phyloP scores from a whole-genome alignment of 768 basidiomycete species.

The Cubamyces sp. region DNA sequence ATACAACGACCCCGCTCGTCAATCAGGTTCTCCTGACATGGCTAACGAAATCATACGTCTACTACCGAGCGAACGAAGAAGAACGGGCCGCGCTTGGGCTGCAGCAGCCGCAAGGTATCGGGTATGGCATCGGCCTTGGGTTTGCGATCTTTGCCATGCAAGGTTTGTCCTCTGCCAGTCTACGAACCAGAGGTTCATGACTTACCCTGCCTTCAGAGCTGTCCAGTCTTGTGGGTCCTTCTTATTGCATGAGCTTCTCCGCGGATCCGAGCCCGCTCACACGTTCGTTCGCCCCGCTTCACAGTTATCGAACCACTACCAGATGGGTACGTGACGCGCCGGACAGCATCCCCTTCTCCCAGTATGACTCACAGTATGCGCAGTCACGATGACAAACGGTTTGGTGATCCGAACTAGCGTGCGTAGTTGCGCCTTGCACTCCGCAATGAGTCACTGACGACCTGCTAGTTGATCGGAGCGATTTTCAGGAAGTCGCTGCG shows the following conservation, averaged over 20 bases:
- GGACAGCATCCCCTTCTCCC: neutral
- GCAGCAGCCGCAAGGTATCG: slow-evolving; percentile 50
- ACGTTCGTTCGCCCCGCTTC: too few relatives aligned
- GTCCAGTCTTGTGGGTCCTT: slow-evolving; percentile 34
- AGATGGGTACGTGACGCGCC: slow-evolving; percentile 37
- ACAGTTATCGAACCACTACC: slow-evolving; percentile 47
- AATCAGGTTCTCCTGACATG: slow-evolving; percentile 64
- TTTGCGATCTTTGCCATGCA: slow-evolving; percentile 65
- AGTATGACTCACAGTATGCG: neutral
- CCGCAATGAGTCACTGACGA: slow-evolving; percentile 1
- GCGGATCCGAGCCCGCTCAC: neutral
- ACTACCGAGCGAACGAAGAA: slow-evolving; percentile 41
- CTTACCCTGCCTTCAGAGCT: slow-evolving; percentile 35
- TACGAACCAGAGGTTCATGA: neutral
- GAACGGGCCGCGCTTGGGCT: slow-evolving; percentile 42
- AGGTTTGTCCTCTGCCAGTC: slow-evolving; percentile 36
- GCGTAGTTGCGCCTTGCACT: slow-evolving; percentile 19
- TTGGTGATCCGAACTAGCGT: slow-evolving; percentile 53
- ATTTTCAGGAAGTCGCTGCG: slow-evolving; percentile 72
- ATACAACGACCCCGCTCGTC: slow-evolving; percentile 58
- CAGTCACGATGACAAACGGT: slow-evolving; percentile 52
- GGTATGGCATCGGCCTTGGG: slow-evolving; percentile 65
- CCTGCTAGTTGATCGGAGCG: slow-evolving; percentile 40
- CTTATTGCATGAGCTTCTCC: neutral
- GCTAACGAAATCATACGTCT: slow-evolving; percentile 54